phyloP scores from a whole-genome alignment of 2,329 filamentous ascomycete species.

The Paraphaeosphaeria minitans region DNA sequence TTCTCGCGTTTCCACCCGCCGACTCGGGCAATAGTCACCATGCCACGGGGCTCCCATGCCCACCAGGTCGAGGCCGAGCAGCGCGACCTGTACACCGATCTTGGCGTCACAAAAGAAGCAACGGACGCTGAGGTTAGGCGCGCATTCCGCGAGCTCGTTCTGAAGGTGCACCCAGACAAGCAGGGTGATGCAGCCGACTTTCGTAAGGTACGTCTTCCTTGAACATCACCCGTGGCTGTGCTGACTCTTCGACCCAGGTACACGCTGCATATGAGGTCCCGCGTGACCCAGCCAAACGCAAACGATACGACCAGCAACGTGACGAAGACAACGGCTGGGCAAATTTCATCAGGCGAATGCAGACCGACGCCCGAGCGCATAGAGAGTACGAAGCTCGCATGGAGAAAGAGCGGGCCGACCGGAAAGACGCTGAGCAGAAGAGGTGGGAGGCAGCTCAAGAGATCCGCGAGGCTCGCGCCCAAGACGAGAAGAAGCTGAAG shows the following conservation, averaged over 20 bases:
- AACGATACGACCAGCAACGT: neutral
- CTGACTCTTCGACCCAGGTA: neutral
- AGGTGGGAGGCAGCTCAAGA: neutral
- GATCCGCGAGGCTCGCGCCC: neutral
- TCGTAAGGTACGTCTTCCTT: conserved; percentile 2
- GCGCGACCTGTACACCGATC: conserved; percentile 3
- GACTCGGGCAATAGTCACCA: neutral
- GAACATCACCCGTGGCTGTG: neutral
- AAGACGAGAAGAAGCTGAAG: neutral
- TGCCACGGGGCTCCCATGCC: neutral
- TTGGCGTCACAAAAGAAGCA: neutral
- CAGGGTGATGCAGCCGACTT: neutral
- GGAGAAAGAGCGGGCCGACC: neutral
- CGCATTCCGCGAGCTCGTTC: neutral
- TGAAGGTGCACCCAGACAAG: conserved; percentile 2
- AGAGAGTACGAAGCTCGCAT: neutral
- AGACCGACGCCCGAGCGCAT: neutral
- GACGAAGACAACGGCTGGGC: neutral
- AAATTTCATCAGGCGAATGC: neutral
- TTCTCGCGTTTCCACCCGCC: neutral
- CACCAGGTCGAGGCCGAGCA: neutral
- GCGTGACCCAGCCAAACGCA: neutral
- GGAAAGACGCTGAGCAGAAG: neutral
- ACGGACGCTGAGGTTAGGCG: neutral
- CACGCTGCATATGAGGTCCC: conserved; percentile 5